phyloP scores from a whole-genome alignment of 495 filamentous ascomycete species.

The Penicillium odoratum region DNA sequence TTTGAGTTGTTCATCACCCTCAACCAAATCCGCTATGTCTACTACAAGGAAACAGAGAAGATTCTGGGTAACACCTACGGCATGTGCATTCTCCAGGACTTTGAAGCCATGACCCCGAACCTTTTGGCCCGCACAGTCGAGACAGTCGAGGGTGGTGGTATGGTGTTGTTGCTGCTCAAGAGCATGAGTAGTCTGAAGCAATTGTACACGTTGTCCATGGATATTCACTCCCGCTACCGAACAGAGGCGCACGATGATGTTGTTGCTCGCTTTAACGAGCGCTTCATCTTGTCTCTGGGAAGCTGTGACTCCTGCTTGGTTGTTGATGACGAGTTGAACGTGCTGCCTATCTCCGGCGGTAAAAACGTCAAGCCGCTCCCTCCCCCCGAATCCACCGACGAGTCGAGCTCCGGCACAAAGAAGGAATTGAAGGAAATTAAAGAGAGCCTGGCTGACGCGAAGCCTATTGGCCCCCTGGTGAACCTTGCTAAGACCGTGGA shows the following conservation, averaged over 20 bases:
- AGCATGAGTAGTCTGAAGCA: conserved; percentile 98
- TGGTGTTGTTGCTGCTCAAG: conserved; percentile 88
- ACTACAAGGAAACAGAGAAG: conserved; percentile 99
- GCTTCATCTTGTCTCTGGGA: conserved; percentile 92
- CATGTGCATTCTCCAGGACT: conserved; percentile 98
- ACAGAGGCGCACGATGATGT: conserved; percentile 98
- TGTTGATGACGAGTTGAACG: conserved; percentile 96
- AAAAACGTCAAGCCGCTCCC: conserved; percentile 86
- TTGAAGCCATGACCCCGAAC: conserved; percentile 97
- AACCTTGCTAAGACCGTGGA: conserved; percentile 86
- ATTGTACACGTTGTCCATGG: conserved; percentile 96
- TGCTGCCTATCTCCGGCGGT: conserved; percentile 94
- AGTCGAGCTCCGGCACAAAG: conserved; percentile 61
- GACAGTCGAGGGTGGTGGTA: conserved; percentile 93
- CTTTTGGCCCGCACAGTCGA: conserved; percentile 92
- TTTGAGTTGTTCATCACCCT: conserved; percentile 98
- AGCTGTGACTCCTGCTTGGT: conserved; percentile 94
- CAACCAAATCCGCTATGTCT: conserved; percentile 96
- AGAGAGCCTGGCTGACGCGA: conserved; percentile 77
- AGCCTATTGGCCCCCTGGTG: conserved; percentile 81
- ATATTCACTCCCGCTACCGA: conserved; percentile 93
- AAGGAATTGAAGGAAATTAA: conserved; percentile 85
- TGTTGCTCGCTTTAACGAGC: conserved; percentile 93
- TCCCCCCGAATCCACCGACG: conserved; percentile 64
- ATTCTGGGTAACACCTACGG: conserved; percentile 98